Evolutionary conservation across 495 filamentous ascomycete genomes (phyloP).

Genomic region (Symbiotaphrina buchneri): DNA sequence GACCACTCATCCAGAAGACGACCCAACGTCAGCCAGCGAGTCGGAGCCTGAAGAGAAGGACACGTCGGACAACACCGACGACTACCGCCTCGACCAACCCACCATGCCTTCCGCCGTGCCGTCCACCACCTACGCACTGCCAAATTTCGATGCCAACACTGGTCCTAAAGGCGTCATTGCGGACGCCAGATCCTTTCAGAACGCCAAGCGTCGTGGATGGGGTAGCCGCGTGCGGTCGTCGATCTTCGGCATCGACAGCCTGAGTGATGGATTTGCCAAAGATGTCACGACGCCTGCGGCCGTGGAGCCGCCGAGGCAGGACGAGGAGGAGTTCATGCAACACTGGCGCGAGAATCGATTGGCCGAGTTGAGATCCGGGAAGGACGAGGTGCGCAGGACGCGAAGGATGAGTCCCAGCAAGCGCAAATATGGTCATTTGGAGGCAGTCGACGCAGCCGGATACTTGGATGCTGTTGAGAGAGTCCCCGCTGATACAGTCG

Average conservation of each 20-base stretch:
- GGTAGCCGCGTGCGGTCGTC: constrained; percentile 16
- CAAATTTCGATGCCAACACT: constrained; percentile 62
- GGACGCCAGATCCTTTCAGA: constrained; percentile 78
- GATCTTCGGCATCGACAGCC: constrained; percentile 10
- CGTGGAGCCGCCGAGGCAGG: constrained; percentile 7
- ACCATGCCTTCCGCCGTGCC: constrained; percentile 20
- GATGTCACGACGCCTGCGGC: constrained; percentile 8
- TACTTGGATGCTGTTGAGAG: constrained; percentile 93
- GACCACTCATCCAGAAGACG: constrained; percentile 37
- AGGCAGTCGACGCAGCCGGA: constrained; percentile 69
- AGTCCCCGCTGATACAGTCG: constrained; percentile 53
- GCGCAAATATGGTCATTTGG: constrained; percentile 52
- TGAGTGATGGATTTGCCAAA: constrained; percentile 8
- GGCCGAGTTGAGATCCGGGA: constrained; percentile 44
- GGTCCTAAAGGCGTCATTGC: constrained; percentile 97
- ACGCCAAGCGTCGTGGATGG: constrained; percentile 45
- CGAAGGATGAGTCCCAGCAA: constrained; percentile 44
- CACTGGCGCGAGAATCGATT: constrained; percentile 64
- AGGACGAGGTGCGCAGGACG: constrained; percentile 18
- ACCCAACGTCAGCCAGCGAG: constrained; percentile 8
- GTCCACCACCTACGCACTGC: constrained; percentile 28
- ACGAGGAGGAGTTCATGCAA: constrained; percentile 64
- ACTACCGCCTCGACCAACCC: constrained; percentile 15
- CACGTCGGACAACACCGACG: constrained; percentile 22
- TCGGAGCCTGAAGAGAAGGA: constrained; percentile 9